Base-by-base conservation (phyloP, 208 protist species). In the Crithidia bombi region DNA sequence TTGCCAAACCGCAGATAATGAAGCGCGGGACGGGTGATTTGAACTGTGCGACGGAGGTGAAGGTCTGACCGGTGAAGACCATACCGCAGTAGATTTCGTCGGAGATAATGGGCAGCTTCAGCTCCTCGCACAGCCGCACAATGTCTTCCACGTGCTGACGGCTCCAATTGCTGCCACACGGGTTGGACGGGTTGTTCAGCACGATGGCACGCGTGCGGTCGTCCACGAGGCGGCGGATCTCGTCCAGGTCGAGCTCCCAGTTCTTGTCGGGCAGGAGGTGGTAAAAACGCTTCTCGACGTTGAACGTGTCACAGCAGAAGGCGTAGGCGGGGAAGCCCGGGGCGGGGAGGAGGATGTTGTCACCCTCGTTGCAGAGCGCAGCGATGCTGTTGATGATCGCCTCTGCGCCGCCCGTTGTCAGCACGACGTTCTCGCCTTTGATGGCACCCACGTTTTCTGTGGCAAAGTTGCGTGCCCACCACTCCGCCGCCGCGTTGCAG, bases 41-140 rank as follows among this genome's bases (percentile, higher is more conserved):
- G 28, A 98, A 69, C 39, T 80, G 69, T 26, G 91, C 91, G 30
- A 98, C 75, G 41, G 89, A 91, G 41, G 68, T 69, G 68, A 97
- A 98, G 19, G 26, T n/a, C 56, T 72, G 52, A 47, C 17, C 49
- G 1, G 66, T 32, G 73, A 97, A 98, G 28, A 95, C 87, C 80
- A 98, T 96, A 26, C 91, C 90, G n/a, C 83, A 89, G 86, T 98
- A 98, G 43, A 98, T 97, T 68, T 98, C 97, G 55, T 98, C 97
- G 5, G 92, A 69, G 44, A 98, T 89, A 59, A 98, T 85, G 21
- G 94, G 93, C 19, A 98, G 41, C 50, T 83, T 65, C 67, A 94
- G 67, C 63, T 92, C 72, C 65, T 96, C 87, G 5, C 46, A 51
- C 46, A 51, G 92, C 94, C 68, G 68, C 11, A 97, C 50, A 36